phyloP scores from a whole-genome alignment of 352 stramenopile species.

The Phytophthora quininea region DNA sequence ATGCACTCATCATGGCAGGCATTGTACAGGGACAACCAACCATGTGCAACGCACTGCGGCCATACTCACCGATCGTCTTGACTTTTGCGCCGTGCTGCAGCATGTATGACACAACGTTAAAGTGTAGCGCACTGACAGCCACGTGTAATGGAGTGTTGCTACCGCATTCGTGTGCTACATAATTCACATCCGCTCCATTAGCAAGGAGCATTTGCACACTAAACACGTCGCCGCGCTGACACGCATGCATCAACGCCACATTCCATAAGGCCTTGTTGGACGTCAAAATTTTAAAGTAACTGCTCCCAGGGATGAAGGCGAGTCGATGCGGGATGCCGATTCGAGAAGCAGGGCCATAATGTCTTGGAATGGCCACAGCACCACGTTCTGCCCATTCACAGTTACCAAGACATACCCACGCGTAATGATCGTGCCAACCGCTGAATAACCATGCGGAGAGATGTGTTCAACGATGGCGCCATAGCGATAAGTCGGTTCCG shows the following conservation, averaged over 20 bases:
- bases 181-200: constrained; percentile 89
- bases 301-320: constrained; percentile 83
- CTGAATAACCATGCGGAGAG: constrained; percentile 70
- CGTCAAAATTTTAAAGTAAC: constrained; percentile 90
- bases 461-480: constrained; percentile 83
- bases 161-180: constrained; percentile 80
- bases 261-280: constrained; percentile 90
- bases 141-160: constrained; percentile 84
- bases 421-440: constrained; percentile 74
- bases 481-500: constrained; percentile 86
- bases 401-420: constrained; percentile 85
- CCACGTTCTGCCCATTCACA: constrained; percentile 87
- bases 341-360: constrained; percentile 69
- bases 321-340: constrained; percentile 77
- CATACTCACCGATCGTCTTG: constrained; percentile 69
- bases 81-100: constrained; percentile 87
- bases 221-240: constrained; percentile 80
- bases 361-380: constrained; percentile 83
- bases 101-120: constrained; percentile 88
- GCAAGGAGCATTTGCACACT: constrained; percentile 89
- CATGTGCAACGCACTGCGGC: constrained; percentile 81
- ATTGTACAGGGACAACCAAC: constrained; percentile 71
- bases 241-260: constrained; percentile 87
- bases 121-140: constrained; percentile 80
- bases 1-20: constrained; percentile 47